A percentile compares a stretch with the other conserved stretches of the same genome.
phyloP scores from a whole-genome alignment of 2,329 filamentous ascomycete species.

The Cordyceps javanica region DNA sequence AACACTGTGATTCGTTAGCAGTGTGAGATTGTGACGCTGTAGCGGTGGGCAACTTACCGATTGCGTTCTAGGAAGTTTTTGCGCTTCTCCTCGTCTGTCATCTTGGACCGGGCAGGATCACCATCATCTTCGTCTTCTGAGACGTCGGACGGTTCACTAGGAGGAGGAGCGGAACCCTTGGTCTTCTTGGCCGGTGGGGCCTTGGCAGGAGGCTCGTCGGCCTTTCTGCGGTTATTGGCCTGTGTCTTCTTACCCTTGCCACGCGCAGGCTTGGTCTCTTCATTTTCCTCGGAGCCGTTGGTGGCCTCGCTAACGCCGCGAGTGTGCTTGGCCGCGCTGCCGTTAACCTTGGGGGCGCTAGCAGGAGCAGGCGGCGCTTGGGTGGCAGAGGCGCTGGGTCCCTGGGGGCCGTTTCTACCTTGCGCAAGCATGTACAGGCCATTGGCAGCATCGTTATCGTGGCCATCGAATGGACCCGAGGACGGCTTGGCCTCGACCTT shows the following conservation, averaged over 20 bases:
- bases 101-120: conserved; percentile 62
- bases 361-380: conserved; percentile 43
- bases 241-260: conserved; percentile 64
- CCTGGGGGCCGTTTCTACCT: conserved; percentile 56
- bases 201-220: conserved; percentile 60
- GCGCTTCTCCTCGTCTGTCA: conserved; percentile 97
- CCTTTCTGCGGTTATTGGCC: conserved; percentile 70
- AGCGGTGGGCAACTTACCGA: conserved; percentile 53
- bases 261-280: conserved; percentile 59
- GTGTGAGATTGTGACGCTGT: neutral
- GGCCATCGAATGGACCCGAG: conserved; percentile 70
- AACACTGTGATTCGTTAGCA: conserved; percentile 54
- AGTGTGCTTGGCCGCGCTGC: conserved; percentile 37
- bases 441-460: conserved; percentile 93
- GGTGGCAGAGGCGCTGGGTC: conserved; percentile 33
- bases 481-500: conserved; percentile 47
- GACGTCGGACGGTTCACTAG: conserved; percentile 25
- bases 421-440: conserved; percentile 87
- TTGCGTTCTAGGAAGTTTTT: conserved; percentile 98
- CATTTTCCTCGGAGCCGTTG: conserved; percentile 66
- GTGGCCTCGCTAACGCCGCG: conserved; percentile 63
- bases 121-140: conserved; percentile 52
- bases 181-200: conserved; percentile 62
- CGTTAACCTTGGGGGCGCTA: conserved; percentile 37
- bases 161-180: conserved; percentile 38